A percentile compares a stretch with the other conserved stretches of the same genome.
Conservation (phyloP, 805 yeast species). For the Millerozyma miso region DNA sequence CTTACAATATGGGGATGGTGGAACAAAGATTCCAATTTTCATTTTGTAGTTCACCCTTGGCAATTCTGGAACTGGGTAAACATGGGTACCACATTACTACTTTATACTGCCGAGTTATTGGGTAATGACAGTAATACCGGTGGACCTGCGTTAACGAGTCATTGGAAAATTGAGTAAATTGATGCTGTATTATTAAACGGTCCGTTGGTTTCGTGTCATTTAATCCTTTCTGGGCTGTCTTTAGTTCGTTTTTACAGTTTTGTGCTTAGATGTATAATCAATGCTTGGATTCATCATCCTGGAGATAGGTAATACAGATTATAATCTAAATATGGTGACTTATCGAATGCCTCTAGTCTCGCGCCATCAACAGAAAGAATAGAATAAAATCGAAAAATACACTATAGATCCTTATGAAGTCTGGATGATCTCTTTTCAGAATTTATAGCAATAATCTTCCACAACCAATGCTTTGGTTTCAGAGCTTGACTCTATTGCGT, state of each 20-base stretch:
- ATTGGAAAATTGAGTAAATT: slow-evolving; percentile 37
- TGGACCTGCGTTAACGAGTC: slow-evolving; percentile 38
- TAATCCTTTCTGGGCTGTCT: background rate
- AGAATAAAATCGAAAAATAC: too few relatives aligned
- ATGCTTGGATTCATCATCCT: too few relatives aligned
- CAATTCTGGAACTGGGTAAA: slow-evolving; percentile 98
- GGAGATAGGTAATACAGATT: too few relatives aligned
- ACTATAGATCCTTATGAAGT: too few relatives aligned
- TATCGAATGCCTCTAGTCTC: too few relatives aligned
- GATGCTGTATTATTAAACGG: background rate
- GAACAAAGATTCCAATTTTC: slow-evolving; percentile 22
- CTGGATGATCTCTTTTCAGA: slow-evolving; percentile 21
- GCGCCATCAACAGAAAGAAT: too few relatives aligned
- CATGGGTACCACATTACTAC: slow-evolving; percentile 71
- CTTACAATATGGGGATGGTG: slow-evolving; percentile 57
- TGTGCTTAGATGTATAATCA: too few relatives aligned
- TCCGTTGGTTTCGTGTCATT: background rate
- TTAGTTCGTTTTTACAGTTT: background rate
- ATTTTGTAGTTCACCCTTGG: slow-evolving; percentile 62
- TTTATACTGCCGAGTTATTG: slow-evolving; percentile 75
- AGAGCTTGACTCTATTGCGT: slow-evolving; percentile 86
- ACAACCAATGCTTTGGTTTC: slow-evolving; percentile 49
- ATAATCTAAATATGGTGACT: too few relatives aligned
- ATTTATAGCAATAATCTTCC: slow-evolving; percentile 71
- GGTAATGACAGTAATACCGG: slow-evolving; percentile 28